These are phyloP conservation scores for Fraxinus americana DNA, from an alignment of 257 asterid genomes.

Conservation along the genomic window DNA sequence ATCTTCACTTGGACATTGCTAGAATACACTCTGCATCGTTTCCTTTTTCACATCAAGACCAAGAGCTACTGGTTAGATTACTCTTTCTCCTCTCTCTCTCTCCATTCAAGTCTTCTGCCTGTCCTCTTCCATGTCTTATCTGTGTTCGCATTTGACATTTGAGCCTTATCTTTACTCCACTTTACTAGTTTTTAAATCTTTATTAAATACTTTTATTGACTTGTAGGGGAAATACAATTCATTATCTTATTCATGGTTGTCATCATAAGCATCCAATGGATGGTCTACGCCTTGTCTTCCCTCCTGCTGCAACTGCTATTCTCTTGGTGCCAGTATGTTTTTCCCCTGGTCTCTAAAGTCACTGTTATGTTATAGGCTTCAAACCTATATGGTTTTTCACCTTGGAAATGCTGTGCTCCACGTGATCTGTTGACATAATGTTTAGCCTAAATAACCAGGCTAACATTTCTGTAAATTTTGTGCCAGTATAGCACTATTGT, in stretches of 20 bases:
- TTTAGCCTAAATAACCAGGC: neutral
- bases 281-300: constrained; percentile 73
- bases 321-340: constrained; percentile 61
- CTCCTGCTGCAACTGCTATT: constrained; percentile 80
- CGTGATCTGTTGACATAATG: neutral
- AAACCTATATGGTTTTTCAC: neutral
- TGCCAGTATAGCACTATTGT: neutral
- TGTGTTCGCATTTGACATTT: neutral
- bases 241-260: constrained; percentile 83
- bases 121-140: neutral
- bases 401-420: neutral
- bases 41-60: constrained; percentile 61
- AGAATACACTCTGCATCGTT: neutral
- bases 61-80: constrained; percentile 57
- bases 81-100: neutral
- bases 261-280: constrained; percentile 44
- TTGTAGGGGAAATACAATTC: constrained; percentile 49
- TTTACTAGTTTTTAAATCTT: neutral
- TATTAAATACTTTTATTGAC: constrained; percentile 6
- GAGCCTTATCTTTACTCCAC: neutral
- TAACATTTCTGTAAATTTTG: neutral
- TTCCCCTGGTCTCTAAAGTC: neutral
- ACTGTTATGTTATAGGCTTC: neutral
- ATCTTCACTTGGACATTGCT: constrained; percentile 69
- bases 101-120: neutral